Evolutionary conservation across 352 stramenopile species (phyloP).

Genomic region (Paralagenidium karlingii): DNA sequence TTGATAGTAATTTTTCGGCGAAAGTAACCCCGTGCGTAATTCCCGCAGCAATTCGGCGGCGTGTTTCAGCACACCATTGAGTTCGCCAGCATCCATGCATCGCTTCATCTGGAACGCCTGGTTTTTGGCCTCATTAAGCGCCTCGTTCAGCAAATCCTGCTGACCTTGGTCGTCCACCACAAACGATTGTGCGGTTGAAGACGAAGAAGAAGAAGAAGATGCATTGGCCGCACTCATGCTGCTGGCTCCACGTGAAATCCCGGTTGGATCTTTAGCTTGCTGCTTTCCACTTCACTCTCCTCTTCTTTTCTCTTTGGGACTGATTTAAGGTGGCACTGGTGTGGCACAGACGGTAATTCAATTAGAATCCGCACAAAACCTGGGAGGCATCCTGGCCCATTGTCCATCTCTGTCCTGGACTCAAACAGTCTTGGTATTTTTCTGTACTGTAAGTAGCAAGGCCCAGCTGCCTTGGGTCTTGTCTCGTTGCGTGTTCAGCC

Average conservation of each 20-base stretch:
- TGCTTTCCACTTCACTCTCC: neutral
- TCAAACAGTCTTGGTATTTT: too few species aligned
- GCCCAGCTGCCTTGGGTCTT: too few species aligned
- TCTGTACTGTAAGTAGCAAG: too few species aligned
- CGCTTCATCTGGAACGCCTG: conserved; percentile 83
- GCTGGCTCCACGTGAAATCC: neutral
- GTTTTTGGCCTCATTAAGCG: conserved; percentile 50
- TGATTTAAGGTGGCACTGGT: too few species aligned
- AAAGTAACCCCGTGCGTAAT: conserved; percentile 83
- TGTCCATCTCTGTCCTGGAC: too few species aligned
- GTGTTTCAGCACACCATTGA: conserved; percentile 66
- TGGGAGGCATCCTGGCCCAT: too few species aligned
- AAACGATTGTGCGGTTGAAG: conserved; percentile 8
- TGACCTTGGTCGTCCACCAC: conserved; percentile 57
- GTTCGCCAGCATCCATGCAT: conserved; percentile 53
- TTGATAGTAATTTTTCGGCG: conserved; percentile 99
- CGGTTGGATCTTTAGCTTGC: conserved; percentile 1
- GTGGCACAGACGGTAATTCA: too few species aligned
- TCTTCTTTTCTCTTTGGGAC: too few species aligned
- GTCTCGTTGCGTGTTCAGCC: too few species aligned
- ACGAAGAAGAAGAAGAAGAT: neutral
- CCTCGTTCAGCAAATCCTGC: conserved; percentile 57
- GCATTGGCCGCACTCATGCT: neutral
- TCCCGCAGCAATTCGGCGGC: conserved; percentile 74
- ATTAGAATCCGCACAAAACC: too few species aligned